Evolutionary conservation across 306 rosid species (phyloP).

Genomic region (Gastrolobium villosum): DNA sequence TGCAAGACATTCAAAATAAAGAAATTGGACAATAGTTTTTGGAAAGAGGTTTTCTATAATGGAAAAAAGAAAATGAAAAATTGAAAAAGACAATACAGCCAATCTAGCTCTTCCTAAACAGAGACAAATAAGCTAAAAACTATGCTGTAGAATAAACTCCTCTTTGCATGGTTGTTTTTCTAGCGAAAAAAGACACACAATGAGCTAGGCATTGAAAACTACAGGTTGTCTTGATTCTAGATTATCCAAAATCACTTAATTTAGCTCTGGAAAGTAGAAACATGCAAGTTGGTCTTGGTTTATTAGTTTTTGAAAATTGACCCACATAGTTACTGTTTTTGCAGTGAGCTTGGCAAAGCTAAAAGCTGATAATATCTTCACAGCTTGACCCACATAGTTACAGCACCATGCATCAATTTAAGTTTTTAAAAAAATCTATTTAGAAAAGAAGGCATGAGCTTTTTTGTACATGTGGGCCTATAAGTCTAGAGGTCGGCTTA

Average conservation of each 20-base stretch:
- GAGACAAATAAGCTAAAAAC: conserved; percentile 8
- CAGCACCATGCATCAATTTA: too few relatives aligned
- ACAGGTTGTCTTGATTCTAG: conserved; percentile 44
- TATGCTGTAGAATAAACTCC: not conserved
- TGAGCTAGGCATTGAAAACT: conserved; percentile 10
- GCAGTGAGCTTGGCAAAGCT: too few relatives aligned
- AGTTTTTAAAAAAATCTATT: too few relatives aligned
- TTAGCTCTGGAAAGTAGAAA: conserved; percentile 31
- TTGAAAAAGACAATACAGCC: not conserved
- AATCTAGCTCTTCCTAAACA: conserved; percentile 2
- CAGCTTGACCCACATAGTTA: too few relatives aligned
- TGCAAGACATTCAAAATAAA: conserved; percentile 15
- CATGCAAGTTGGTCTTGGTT: conserved; percentile 37
- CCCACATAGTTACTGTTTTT: too few relatives aligned
- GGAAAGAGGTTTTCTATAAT: conserved; percentile 27
- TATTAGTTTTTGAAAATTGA: too few relatives aligned
- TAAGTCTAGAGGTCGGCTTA: too few relatives aligned
- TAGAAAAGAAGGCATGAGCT: too few relatives aligned
- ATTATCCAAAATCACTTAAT: conserved; percentile 25
- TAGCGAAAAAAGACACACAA: conserved; percentile 17
- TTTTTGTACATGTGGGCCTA: too few relatives aligned
- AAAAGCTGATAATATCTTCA: too few relatives aligned
- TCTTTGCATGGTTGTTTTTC: conserved; percentile 9
- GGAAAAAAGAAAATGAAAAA: not conserved
- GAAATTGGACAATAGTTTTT: conserved; percentile 5